phyloP scores from a whole-genome alignment of 176 grass and related monocot species.

The Alloteropsis semialata region DNA sequence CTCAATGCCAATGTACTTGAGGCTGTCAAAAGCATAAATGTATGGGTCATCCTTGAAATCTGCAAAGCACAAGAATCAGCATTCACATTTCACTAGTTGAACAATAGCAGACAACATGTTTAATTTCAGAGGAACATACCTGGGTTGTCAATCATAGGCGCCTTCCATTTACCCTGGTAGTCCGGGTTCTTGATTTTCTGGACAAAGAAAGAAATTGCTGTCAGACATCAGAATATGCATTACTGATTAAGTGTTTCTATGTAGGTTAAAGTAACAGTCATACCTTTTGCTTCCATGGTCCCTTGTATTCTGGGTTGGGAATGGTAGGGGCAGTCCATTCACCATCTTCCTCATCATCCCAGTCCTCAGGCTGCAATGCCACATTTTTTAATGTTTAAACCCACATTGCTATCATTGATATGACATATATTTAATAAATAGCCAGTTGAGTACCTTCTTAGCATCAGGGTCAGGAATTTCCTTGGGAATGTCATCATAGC shows the following conservation, averaged over 20 bases:
- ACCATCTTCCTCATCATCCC: constrained; percentile 97
- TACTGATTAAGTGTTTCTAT: background rate
- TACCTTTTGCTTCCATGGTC: constrained; percentile 92
- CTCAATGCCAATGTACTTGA: constrained; percentile 97
- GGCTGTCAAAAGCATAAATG: constrained; percentile 70
- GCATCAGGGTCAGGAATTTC: constrained; percentile 88
- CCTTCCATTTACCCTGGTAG: constrained; percentile 98
- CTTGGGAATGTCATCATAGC: constrained; percentile 85
- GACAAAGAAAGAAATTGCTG: background rate
- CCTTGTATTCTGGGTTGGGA: constrained; percentile 93
- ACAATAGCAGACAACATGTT: background rate
- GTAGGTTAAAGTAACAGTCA: background rate
- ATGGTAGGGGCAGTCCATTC: constrained; percentile 96
- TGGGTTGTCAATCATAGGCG: constrained; percentile 91
- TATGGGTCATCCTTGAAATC: constrained; percentile 92
- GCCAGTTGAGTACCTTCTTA: constrained; percentile 37
- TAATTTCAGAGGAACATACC: constrained; percentile 41
- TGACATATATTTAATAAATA: background rate
- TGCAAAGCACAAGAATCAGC: constrained; percentile 30
- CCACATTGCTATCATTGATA: background rate
- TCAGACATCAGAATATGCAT: constrained; percentile 9
- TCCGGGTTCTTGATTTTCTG: constrained; percentile 98
- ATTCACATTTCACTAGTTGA: background rate
- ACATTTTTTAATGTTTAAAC: background rate
- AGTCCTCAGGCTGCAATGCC: constrained; percentile 76